A percentile compares a stretch with the other conserved stretches of the same genome.
Evolutionary conservation across 805 yeast species (phyloP).

Genomic region (Ogataea naganishii): DNA sequence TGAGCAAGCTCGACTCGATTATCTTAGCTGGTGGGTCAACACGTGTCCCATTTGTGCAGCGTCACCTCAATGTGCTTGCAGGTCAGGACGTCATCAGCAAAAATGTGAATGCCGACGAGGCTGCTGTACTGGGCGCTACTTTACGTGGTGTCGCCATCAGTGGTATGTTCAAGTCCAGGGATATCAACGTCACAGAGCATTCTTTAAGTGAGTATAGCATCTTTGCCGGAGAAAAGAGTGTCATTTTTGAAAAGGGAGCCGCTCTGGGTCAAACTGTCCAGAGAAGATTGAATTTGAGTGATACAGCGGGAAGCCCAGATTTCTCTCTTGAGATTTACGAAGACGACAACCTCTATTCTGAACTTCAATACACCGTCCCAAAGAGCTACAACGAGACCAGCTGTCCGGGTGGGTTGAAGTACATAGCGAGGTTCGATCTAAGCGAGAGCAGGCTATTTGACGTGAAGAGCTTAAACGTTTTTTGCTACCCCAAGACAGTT

Average conservation of each 20-base stretch:
- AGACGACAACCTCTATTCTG: constrained; percentile 9
- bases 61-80: constrained; percentile 40
- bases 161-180: constrained; percentile 56
- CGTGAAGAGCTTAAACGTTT: constrained; percentile 33
- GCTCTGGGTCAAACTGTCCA: no score
- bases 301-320: constrained; percentile 19
- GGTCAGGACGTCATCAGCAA: constrained; percentile 61
- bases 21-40: constrained; percentile 87
- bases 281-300: constrained; percentile 19
- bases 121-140: constrained; percentile 87
- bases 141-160: constrained; percentile 70
- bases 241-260: constrained; percentile 32
- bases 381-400: constrained; percentile 22
- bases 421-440: constrained; percentile 15
- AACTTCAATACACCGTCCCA: constrained; percentile 4
- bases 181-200: constrained; percentile 50
- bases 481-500: constrained; percentile 10
- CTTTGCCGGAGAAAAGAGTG: constrained; percentile 22
- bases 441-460: constrained; percentile 32
- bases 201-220: constrained; percentile 40
- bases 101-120: constrained; percentile 92
- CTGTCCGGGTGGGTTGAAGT: constrained; percentile 31
- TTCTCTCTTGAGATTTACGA: constrained; percentile 29
- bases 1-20: constrained; percentile 36
- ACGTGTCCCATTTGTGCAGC: constrained; percentile 82